These are phyloP conservation scores for Licmophora abbreviata DNA, from an alignment of 108 stramenopile genomes.

Conservation along the genomic window DNA sequence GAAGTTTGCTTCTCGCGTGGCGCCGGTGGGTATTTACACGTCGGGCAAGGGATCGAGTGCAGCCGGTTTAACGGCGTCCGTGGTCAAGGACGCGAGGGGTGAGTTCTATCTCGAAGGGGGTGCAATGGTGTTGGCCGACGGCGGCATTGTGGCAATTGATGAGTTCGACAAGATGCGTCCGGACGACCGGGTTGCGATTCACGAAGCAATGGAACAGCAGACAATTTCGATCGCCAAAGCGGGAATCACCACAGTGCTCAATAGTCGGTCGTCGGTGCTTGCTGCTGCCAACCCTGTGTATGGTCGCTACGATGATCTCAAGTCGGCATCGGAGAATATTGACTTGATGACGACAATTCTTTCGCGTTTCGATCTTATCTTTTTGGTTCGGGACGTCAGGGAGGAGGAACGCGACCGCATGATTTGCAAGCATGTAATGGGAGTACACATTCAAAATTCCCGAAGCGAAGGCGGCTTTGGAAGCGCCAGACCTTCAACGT, in stretches of 20 bases:
- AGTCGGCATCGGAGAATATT: constrained; percentile 95
- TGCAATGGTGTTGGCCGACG: constrained; percentile 99
- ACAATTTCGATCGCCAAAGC: constrained; percentile 99
- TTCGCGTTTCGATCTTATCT: constrained; percentile 97
- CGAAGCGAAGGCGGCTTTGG: constrained; percentile 25
- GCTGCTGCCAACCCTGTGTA: constrained; percentile 99
- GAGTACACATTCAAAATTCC: constrained; percentile 81
- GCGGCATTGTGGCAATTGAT: constrained; percentile 98
- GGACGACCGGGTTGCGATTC: constrained; percentile 96
- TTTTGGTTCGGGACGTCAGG: constrained; percentile 94
- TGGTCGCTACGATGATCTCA: constrained; percentile 97
- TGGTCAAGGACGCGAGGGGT: constrained; percentile 82
- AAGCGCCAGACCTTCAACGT: no score
- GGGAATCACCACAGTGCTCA: constrained; percentile 97
- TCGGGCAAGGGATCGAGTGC: constrained; percentile 96
- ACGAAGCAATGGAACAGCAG: constrained; percentile 99
- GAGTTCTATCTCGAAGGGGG: constrained; percentile 99
- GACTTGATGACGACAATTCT: constrained; percentile 98
- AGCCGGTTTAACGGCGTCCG: constrained; percentile 96
- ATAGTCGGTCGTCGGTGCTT: constrained; percentile 83
- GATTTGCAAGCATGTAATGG: constrained; percentile 97
- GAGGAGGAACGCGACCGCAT: constrained; percentile 92
- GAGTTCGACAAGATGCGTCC: constrained; percentile 99
- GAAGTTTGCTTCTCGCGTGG: constrained; percentile 86
- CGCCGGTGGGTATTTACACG: constrained; percentile 98